These are phyloP conservation scores for Linnemannia zychae DNA, from an alignment of 192 early-diverging fungal species.

Conservation along the genomic window DNA sequence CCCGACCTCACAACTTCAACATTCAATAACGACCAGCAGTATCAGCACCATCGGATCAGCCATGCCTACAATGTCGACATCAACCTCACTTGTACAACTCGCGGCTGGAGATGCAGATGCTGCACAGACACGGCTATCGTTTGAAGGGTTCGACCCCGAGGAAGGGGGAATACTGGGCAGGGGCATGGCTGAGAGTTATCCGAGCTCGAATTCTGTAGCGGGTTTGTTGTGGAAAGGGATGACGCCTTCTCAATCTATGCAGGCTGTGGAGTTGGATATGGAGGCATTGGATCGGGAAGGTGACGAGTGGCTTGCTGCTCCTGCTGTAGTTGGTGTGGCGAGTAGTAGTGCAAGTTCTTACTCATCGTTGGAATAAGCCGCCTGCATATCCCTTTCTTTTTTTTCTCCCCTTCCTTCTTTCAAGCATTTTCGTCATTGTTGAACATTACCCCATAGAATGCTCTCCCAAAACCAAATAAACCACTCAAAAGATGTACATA, in stretches of 20 bases:
- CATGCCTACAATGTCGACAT: conserved; percentile 20
- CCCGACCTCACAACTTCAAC: conserved; percentile 37
- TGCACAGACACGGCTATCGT: neutral
- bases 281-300: neutral
- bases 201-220: neutral
- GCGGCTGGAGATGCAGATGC: neutral
- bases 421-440: too few relatives aligned
- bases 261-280: conserved; percentile 19
- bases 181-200: neutral
- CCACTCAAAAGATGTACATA: too few relatives aligned
- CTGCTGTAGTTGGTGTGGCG: neutral
- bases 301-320: neutral
- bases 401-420: too few relatives aligned
- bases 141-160: neutral
- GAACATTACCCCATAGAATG: too few relatives aligned
- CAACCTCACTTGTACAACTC: conserved; percentile 15
- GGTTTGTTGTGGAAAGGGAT: conserved; percentile 2
- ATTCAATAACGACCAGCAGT: conserved; percentile 42
- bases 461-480: too few relatives aligned
- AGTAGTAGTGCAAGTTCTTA: neutral
- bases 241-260: neutral
- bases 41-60: conserved; percentile 35
- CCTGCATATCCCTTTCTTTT: too few relatives aligned
- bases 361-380: neutral
- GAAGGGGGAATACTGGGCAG: neutral